Evolutionary conservation across 169 alveolate species (phyloP).

Genomic region (Eimeria falciformis): DNA sequence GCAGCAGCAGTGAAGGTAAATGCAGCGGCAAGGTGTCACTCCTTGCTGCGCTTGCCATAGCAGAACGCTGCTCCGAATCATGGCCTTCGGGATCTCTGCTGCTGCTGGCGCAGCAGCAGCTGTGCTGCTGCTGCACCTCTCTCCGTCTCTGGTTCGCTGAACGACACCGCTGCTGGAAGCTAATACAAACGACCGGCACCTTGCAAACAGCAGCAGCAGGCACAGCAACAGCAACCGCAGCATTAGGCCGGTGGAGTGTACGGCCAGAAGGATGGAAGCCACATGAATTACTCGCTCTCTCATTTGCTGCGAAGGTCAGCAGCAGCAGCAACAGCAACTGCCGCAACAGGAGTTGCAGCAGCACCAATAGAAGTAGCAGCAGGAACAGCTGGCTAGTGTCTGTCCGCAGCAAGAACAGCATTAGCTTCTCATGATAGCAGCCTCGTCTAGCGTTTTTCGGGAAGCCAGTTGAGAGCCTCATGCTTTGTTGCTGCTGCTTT

Average conservation of each 20-base stretch:
- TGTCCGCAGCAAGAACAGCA: background rate
- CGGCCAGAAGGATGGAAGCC: slow-evolving; percentile 45
- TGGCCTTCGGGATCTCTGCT: slow-evolving; percentile 44
- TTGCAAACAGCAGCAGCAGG: slow-evolving; percentile 51
- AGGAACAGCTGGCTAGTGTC: background rate
- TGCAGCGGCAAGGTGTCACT: slow-evolving; percentile 17
- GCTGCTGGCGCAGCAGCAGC: slow-evolving; percentile 68
- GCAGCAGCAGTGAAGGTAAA: slow-evolving; percentile 8
- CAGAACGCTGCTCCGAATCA: slow-evolving; percentile 37
- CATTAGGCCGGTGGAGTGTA: slow-evolving; percentile 8
- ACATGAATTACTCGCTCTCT: background rate
- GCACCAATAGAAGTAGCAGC: slow-evolving; percentile 6
- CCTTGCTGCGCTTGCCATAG: slow-evolving; percentile 35
- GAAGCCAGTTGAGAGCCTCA: background rate
- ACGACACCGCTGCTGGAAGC: slow-evolving; percentile 29
- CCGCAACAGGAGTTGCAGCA: background rate
- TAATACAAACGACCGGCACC: slow-evolving; percentile 1
- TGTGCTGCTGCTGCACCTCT: slow-evolving; percentile 57
- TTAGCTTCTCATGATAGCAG: background rate
- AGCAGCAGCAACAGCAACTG: slow-evolving; percentile 27
- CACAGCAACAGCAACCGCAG: slow-evolving; percentile 18
- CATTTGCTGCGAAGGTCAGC: slow-evolving; percentile 43
- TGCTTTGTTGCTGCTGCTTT: background rate
- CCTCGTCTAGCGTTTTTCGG: background rate
- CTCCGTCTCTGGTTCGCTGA: slow-evolving; percentile 42